Evolutionary conservation across 2,329 filamentous ascomycete species (phyloP), one percentile per base, ranked within the genome.

Genomic region (Diaporthe ampelina): DNA sequence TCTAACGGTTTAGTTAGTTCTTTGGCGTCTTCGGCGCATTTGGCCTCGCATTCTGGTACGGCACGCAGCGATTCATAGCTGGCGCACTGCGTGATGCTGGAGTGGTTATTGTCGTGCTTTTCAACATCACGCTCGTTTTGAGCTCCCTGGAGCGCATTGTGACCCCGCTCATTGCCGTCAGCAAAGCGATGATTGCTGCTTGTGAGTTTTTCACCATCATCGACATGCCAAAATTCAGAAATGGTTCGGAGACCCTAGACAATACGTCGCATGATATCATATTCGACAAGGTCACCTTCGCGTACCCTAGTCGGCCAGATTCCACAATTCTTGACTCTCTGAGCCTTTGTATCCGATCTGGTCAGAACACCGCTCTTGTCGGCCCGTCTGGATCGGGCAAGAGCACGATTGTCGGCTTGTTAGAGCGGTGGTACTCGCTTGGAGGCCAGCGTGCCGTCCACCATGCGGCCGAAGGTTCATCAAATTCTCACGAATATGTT

Each of bases 311-410:
- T 72, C 82, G 37, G 81, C 88, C 73, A 82, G 86, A 24, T 83
- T 84, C 61, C 70, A 84, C 88, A 72, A 86, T 90, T 56, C 82
- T 90, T 24, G 87, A 86, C 32, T 80, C 88, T 45, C 81, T 90
- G 70, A 88, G 85, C 75, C 82, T 90, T 58, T 85, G 84, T 45
- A 88, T 90, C 75, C 84, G 83, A 17, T 93, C 92, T 0, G 94
- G 94, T 0, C 93, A 94, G 71, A 92, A 93, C 68, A 94, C 94
- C 0, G 94, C 94, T 0, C 88, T 97, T 26, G 93, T 95, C 15
- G 95, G 95, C 2, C 91, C 94, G 13, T 97, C 94, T 0, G 92
- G 94, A 0, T 95, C 93, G 6, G 95, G 95, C 4, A 97, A 97
- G 82, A 95, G 92, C 68, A 97, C 94, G 0, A 90, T 94, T 37